Evolutionary conservation across 163 green algal genomes (phyloP).

Genomic region (Coccomyxa subellipsoidea): DNA sequence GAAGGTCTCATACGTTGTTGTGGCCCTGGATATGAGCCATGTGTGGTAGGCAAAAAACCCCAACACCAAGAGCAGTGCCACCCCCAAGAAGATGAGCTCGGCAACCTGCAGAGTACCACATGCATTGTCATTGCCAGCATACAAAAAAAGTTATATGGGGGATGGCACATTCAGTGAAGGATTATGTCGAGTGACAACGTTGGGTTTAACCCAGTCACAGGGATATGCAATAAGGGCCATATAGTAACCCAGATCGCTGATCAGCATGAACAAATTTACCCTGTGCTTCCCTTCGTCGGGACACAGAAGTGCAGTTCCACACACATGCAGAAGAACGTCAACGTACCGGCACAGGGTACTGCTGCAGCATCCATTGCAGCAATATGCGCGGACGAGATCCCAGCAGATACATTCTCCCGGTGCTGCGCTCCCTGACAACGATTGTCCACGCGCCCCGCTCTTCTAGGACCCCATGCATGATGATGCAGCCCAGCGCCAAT

Average conservation of each 20-base stretch:
- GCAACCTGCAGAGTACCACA: constrained; percentile 26
- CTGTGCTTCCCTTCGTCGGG: no score
- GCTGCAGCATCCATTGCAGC: not conserved
- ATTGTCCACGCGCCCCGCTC: not conserved
- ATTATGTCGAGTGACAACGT: no score
- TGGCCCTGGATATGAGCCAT: constrained; percentile 16
- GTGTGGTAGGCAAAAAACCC: constrained; percentile 43
- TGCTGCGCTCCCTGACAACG: not conserved
- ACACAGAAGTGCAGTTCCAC: no score
- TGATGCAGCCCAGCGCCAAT: not conserved
- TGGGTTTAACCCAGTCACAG: no score
- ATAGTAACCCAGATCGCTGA: no score
- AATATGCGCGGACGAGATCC: not conserved
- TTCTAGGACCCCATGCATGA: not conserved
- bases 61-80: constrained; percentile 22
- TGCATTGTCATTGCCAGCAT: not conserved
- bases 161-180: no score
- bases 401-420: not conserved
- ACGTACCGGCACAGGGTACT: not conserved
- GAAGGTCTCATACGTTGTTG: constrained; percentile 30
- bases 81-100: constrained; percentile 28
- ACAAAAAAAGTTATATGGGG: no score
- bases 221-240: no score
- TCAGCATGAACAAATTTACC: no score
- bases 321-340: no score